Base-by-base conservation (phyloP, 805 yeast genomes). In the Nakazawaea wickerhamii region DNA sequence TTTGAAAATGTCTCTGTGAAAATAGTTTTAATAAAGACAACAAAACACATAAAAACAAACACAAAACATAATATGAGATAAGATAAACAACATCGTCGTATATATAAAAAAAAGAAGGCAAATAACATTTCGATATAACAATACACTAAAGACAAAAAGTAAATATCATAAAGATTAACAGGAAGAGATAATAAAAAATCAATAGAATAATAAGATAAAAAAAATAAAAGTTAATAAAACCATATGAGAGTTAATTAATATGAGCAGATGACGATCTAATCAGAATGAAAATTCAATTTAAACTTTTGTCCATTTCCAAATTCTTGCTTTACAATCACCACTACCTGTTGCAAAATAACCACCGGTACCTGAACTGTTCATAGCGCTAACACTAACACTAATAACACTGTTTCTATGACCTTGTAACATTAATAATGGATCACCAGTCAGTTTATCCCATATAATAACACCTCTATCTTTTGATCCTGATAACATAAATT, bases 391-490 rank as follows among this genome's bases (percentile, higher is more conserved):
- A 38, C 95, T 88, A 30, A 91, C 98, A 43, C 91, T 81, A 53
- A 91, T 91, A 37, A 93, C 98, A 8, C 95, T 85, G 69, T 91
- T 91, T 61, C 93, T 81, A 64, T 91, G 98, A 27, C 98, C 98
- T 68, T 89, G 97, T 55, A 93, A 74, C 96, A 90, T 88, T 58
- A 91, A 73, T 63, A 88, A 79, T 41, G 96, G 95, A 63, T 87
- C 90, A 49, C 96, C 96, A 11, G 90, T 78, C 36, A 73, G 70
- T 54, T 90, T 90, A 61, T 91, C 96, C 99, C 99, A 91, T 70
- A 91, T 84, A 49, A 90, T 84, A 43, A 91, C 96, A 41, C 97
- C 96, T 55, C 97, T 82, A 69, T 91, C 99, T 64, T 91, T 91
- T 25, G 96, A 88, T 41, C 98, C 98, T 1, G 95, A 85, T 44